Evolutionary conservation across 768 basidiomycete genomes (phyloP), one percentile per base, ranked within the genome.

Genomic region (Kwoniella dejecticola): DNA sequence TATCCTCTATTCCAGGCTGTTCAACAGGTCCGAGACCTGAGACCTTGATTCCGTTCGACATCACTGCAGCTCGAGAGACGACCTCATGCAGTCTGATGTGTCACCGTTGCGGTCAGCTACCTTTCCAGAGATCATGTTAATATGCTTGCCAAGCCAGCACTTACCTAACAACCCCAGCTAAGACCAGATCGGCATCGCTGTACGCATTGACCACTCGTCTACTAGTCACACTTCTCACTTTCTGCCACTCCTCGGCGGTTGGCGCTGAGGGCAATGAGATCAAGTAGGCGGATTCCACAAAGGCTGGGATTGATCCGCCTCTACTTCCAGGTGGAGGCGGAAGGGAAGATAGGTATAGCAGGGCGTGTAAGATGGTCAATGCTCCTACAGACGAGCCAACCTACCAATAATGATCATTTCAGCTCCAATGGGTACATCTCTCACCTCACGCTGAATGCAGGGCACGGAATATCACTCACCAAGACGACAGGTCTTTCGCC

Each of bases 301-400:
- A 75, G 21, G 73, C 67, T 11, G 69, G 76, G 19, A 49, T 59
- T 26, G 68, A 17, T n/a, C n/a, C n/a, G 31, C 62, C 45, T 52
- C 44, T 40, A 60, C 72, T 56, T 56, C 67, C 38, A 55, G 68
- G 61, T 21, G 64, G 72, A 57, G 52, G 69, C n/a, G 58, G 58
- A 3, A 71, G 62, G 0, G 71, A 67, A 12, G 77, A 53, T 41
- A 80, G 78, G 54, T 76, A 72, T 6, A 77, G 71, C 4, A 81
- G 66, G 8, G 79, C 78, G 52, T 78, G 68, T 44, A 79, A 70
- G 17, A 81, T 63, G 2, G 78, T 79, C 19, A 79, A 60, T 17
- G 82, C 80, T n/a, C 82, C 82, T 4, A 82, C 74, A 5, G 81
- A 81, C 17, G 79, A 79, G 0, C 82, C 82, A 60, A 82, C 71